Conservation (phyloP, 768 basidiomycete species). For the Serendipita sp. region DNA sequence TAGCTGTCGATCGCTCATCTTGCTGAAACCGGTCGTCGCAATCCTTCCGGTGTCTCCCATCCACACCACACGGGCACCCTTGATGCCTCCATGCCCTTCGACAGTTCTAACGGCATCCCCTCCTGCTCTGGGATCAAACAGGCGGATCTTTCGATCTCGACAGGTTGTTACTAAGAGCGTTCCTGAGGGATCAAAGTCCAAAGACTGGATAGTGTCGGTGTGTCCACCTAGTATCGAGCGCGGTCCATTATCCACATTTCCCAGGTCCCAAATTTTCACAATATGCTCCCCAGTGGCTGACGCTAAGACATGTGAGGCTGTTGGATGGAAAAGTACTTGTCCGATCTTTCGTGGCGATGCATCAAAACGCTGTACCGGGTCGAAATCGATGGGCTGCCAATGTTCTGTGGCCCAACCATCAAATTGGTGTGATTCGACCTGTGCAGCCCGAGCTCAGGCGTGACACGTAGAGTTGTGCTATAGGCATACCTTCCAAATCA, state of each 20-base stretch:
- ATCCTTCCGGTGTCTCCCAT: conserved; percentile 79
- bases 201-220: conserved; percentile 70
- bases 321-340: conserved; percentile 87
- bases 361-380: conserved; percentile 67
- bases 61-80: conserved; percentile 78
- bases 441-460: background rate
- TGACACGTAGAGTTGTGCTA: conserved; percentile 14
- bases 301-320: conserved; percentile 72
- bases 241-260: conserved; percentile 42
- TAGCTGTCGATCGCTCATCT: conserved; percentile 88
- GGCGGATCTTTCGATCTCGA: conserved; percentile 76
- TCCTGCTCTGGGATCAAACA: conserved; percentile 82
- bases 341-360: conserved; percentile 79
- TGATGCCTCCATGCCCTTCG: conserved; percentile 88
- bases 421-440: conserved; percentile 26
- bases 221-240: conserved; percentile 53
- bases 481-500: conserved; percentile 79
- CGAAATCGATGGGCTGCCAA: conserved; percentile 71
- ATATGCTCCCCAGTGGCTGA: conserved; percentile 70
- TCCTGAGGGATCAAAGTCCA: conserved; percentile 71
- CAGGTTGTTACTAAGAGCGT: conserved; percentile 75
- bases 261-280: conserved; percentile 85
- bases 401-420: conserved; percentile 73
- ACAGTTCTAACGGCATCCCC: conserved; percentile 62
- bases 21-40: conserved; percentile 92